phyloP scores from a whole-genome alignment of 306 rosid genomes.

The Lathyrus aphaca region DNA sequence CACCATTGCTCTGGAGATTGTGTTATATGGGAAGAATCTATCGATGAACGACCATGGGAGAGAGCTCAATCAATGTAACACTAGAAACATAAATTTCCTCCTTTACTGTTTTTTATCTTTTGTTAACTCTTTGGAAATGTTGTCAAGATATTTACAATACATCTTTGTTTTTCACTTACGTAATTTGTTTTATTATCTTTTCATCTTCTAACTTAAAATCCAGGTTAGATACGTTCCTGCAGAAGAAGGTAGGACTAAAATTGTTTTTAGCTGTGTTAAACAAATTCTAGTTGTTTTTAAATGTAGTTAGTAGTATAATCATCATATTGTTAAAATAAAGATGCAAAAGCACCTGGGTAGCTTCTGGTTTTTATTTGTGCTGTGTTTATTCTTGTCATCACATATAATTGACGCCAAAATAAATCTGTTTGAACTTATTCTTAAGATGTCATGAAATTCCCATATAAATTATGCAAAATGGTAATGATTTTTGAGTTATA shows the following conservation, averaged over 20 bases:
- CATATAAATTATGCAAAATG: conserved; percentile 10
- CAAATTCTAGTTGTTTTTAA: background rate
- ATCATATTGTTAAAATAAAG: conserved; percentile 1
- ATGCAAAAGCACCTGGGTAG: conserved; percentile 19
- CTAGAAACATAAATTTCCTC: conserved; percentile 4
- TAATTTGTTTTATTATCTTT: background rate
- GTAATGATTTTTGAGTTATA: background rate
- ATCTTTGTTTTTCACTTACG: background rate
- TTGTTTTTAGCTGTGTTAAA: background rate
- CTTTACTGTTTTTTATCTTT: conserved; percentile 19
- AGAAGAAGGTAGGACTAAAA: background rate
- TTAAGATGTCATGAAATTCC: conserved; percentile 6
- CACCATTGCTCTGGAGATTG: conserved; percentile 85
- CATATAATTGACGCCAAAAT: background rate
- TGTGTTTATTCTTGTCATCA: too few relatives aligned
- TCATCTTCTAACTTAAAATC: background rate
- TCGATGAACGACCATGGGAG: conserved; percentile 96
- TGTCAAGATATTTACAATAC: background rate
- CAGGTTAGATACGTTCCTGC: background rate
- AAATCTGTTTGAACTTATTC: conserved; percentile 8
- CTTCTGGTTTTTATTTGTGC: background rate
- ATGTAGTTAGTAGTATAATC: background rate
- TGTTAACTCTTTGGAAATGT: conserved; percentile 19
- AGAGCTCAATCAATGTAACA: conserved; percentile 78
- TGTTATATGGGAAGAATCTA: conserved; percentile 95